A percentile compares a stretch with the other conserved stretches of the same genome.
Evolutionary conservation across 1,284 basidiomycete genomes (phyloP).

Genomic region (Trametes polyzona): DNA sequence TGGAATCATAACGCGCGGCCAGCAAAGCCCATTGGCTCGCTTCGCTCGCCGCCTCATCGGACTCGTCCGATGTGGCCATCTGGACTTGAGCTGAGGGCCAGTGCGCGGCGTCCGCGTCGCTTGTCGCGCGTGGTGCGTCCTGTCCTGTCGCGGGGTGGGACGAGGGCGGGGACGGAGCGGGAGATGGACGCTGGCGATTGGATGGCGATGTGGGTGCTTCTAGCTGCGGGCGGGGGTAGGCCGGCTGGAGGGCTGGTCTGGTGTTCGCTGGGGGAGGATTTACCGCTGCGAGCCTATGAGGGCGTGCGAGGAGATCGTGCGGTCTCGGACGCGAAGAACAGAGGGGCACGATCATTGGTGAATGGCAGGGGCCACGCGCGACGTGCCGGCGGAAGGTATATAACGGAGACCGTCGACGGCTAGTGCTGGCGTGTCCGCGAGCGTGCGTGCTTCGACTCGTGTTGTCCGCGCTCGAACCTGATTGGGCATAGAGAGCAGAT

Average conservation of each 20-base stretch:
- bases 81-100: too few relatives aligned
- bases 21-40: too few relatives aligned
- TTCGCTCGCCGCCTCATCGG: too few relatives aligned
- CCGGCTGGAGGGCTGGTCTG: not conserved
- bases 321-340: not conserved
- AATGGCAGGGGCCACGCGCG: not conserved
- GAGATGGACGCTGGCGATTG: too few relatives aligned
- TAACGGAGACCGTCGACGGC: not conserved
- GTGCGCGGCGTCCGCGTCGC: too few relatives aligned
- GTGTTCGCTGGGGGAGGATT: too few relatives aligned
- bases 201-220: not conserved
- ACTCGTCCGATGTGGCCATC: too few relatives aligned
- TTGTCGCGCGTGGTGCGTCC: too few relatives aligned
- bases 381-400: not conserved
- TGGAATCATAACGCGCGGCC: too few relatives aligned
- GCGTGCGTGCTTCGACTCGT: not conserved
- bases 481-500: not conserved
- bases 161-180: too few relatives aligned
- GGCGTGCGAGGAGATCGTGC: not conserved
- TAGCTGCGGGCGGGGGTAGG: not conserved
- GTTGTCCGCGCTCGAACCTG: not conserved
- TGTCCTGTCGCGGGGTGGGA: too few relatives aligned
- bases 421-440: not conserved
- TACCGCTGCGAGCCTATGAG: not conserved
- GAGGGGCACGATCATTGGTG: not conserved